Evolutionary conservation across 805 yeast genomes (phyloP).

Genomic region (Wickerhamomyces bisporus): DNA sequence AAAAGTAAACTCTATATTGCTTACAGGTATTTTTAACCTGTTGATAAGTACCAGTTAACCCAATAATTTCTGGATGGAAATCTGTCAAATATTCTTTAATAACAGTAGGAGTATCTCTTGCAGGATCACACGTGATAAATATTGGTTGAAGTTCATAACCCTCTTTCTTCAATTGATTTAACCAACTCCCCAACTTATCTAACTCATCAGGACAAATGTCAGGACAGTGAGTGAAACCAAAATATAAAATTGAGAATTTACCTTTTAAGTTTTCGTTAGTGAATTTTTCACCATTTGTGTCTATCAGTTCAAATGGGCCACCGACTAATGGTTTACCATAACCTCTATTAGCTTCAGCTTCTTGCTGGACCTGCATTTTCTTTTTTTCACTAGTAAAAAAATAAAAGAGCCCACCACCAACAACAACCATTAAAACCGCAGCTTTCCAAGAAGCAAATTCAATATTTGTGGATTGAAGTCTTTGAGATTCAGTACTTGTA

Average conservation of each 20-base stretch:
- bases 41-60: conserved; percentile 88
- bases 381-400: conserved; percentile 74
- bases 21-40: conserved; percentile 82
- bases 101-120: conserved; percentile 85
- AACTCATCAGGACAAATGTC: conserved; percentile 98
- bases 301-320: conserved; percentile 75
- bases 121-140: conserved; percentile 96
- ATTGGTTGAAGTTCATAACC: conserved; percentile 71
- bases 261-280: conserved; percentile 75
- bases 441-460: conserved; percentile 88
- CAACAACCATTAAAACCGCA: conserved; percentile 54
- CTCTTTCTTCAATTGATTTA: conserved; percentile 52
- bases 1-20: conserved; percentile 88
- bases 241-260: conserved; percentile 80
- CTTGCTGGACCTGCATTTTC: conserved; percentile 65
- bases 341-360: conserved; percentile 81
- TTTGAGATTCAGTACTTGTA: conserved; percentile 25
- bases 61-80: conserved; percentile 85
- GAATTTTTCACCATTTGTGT: conserved; percentile 65
- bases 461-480: conserved; percentile 39
- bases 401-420: conserved; percentile 69
- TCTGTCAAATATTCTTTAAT: conserved; percentile 78
- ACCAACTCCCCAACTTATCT: conserved; percentile 75
- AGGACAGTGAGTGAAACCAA: conserved; percentile 97
- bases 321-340: conserved; percentile 92